Conservation (phyloP, 2,329 filamentous ascomycete genomes). For the Fusarium verrucosum region DNA sequence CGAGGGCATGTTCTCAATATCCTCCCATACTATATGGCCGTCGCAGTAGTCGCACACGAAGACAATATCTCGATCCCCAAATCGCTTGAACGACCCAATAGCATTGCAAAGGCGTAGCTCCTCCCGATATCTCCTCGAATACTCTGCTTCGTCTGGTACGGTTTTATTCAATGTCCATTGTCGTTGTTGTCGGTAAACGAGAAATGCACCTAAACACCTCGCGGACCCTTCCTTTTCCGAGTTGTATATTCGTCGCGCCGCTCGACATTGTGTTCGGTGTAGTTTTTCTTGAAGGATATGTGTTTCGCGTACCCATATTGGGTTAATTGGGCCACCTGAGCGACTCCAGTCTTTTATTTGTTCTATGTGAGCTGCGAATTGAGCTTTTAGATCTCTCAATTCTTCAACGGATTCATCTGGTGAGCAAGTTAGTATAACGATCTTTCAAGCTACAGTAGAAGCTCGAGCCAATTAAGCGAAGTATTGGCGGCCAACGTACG, state of each 20-base stretch:
- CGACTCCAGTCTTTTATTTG: slow-evolving; percentile 65
- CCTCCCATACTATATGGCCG: slow-evolving; percentile 67
- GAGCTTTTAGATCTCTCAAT: slow-evolving; percentile 56
- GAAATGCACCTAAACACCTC: slow-evolving; percentile 66
- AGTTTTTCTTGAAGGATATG: slow-evolving; percentile 59
- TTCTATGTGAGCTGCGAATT: slow-evolving; percentile 59
- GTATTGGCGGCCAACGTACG: slow-evolving; percentile 50
- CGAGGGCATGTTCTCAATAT: slow-evolving; percentile 63
- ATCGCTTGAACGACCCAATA: slow-evolving; percentile 65
- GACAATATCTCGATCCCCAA: slow-evolving; percentile 63
- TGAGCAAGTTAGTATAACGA: slow-evolving; percentile 6
- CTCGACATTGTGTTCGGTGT: slow-evolving; percentile 67
- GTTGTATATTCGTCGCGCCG: slow-evolving; percentile 64
- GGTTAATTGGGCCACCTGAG: slow-evolving; percentile 64
- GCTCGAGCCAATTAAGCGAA: background rate
- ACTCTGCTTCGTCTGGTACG: slow-evolving; percentile 46
- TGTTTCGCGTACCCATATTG: slow-evolving; percentile 65
- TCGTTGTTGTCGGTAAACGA: slow-evolving; percentile 62
- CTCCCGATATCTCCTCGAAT: slow-evolving; percentile 54
- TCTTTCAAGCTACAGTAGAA: background rate
- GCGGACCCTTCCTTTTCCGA: slow-evolving; percentile 58
- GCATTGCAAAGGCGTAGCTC: slow-evolving; percentile 62
- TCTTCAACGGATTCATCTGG: slow-evolving; percentile 64
- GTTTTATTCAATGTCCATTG: slow-evolving; percentile 44
- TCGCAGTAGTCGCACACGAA: slow-evolving; percentile 71